Evolutionary conservation across 768 basidiomycete genomes (phyloP).

Genomic region (Fomitopsis pulvina): DNA sequence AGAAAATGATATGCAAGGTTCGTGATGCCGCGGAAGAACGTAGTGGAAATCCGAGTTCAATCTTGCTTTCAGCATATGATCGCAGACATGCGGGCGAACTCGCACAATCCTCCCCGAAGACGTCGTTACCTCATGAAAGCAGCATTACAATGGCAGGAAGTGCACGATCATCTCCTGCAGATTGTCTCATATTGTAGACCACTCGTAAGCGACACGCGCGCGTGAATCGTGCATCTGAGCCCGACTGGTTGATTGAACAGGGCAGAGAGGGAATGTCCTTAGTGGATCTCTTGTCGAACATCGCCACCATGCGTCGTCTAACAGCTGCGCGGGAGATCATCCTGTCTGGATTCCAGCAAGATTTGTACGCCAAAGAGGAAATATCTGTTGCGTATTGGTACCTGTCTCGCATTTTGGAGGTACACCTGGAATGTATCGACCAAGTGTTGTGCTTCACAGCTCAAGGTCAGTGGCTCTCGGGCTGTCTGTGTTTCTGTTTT

Average conservation of each 20-base stretch:
- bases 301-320: constrained; percentile 53
- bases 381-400: constrained; percentile 77
- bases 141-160: constrained; percentile 56
- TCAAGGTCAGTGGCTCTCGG: constrained; percentile 25
- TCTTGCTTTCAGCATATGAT: constrained; percentile 41
- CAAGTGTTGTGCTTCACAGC: constrained; percentile 33
- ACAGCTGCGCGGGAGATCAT: constrained; percentile 59
- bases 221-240: background rate
- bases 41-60: background rate
- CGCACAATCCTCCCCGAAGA: constrained; percentile 63
- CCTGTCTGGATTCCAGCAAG: constrained; percentile 70
- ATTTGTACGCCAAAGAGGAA: constrained; percentile 64
- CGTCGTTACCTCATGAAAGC: constrained; percentile 60
- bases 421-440: constrained; percentile 50
- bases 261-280: constrained; percentile 2
- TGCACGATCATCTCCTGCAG: constrained; percentile 42
- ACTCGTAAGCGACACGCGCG: constrained; percentile 12
- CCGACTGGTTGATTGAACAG: constrained; percentile 1
- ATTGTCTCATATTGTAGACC: constrained; percentile 18
- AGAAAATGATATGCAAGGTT: constrained; percentile 33
- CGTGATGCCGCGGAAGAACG: background rate
- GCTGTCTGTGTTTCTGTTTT: background rate
- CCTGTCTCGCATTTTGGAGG: constrained; percentile 45
- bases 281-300: constrained; percentile 31
- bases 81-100: constrained; percentile 52